phyloP scores from a whole-genome alignment of 139 green algal species.

The Choricystis sp. region DNA sequence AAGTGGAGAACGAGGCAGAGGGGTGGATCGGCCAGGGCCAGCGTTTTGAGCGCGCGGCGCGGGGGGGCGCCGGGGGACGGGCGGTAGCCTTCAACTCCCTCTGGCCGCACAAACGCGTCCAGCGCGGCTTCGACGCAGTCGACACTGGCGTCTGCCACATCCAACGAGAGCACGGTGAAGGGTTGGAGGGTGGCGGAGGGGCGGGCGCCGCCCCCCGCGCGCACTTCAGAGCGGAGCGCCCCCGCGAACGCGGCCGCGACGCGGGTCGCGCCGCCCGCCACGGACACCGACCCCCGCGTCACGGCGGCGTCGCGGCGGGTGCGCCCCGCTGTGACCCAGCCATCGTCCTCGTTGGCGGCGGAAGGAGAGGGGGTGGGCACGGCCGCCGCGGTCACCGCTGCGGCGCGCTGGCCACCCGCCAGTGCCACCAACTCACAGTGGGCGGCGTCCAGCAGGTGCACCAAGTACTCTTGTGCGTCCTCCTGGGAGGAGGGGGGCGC shows the following conservation, averaged over 20 bases:
- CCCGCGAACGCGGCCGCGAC: not conserved
- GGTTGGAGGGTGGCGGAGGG: not conserved
- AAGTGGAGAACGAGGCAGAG: not conserved
- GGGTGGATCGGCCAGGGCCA: not conserved
- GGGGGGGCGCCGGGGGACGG: too few species aligned
- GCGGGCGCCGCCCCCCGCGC: too few species aligned
- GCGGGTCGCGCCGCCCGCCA: not conserved
- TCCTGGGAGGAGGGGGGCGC: not conserved
- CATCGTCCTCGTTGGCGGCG: not conserved
- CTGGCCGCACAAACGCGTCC: not conserved
- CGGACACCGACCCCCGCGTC: not conserved
- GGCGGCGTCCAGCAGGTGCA: not conserved
- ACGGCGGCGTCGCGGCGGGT: not conserved
- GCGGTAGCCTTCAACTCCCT: not conserved
- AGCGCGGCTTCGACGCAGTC: not conserved
- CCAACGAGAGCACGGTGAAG: not conserved
- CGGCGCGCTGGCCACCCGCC: too few species aligned
- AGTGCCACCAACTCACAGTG: not conserved
- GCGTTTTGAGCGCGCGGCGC: not conserved
- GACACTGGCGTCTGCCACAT: not conserved
- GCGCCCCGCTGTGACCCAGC: not conserved
- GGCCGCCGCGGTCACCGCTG: too few species aligned
- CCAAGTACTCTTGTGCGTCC: not conserved
- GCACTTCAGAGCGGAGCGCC: not conserved
- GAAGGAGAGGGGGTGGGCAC: too few species aligned